Evolutionary conservation across 306 rosid genomes (phyloP), one percentile per base, ranked within the genome.

Genomic region (Alnus rubra): DNA sequence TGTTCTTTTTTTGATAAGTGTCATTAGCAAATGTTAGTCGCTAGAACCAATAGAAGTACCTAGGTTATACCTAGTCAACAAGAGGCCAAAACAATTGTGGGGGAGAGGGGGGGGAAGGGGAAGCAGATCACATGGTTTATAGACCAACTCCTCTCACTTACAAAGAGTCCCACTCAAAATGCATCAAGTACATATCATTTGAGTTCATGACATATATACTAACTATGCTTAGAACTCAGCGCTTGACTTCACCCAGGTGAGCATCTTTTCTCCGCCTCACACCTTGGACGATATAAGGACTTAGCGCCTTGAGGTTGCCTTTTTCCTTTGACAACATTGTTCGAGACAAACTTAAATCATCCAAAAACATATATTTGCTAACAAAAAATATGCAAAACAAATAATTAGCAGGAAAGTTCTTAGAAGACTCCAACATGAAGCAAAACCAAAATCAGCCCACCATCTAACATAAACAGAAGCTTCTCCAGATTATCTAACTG

Each of bases 391-490:
- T 31, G 18, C n/a, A 10, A 31, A 33, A 14, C 5, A 63, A 33
- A 12, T 30, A 30, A 33, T 15, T 14, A 13, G 16, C 65, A 28
- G 65, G 12, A 44, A 67, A 8, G 14, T 37, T 67, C 39, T 37
- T 42, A 39, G n/a, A 67, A 67, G 72, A 67, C 49, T 67, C 72
- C 30, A 7, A 67, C 72, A 39, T 67, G 13, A 18, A 67, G 72
- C 31, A 42, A 39, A 42, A 67, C 28, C 50, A 67, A 39, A 67
- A 67, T 39, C 30, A 16, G 3, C 3, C 33, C 19, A 14, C 45
- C 1, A 3, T 23, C 47, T 14, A 16, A 35, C n/a, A 9, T 7
- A 13, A 33, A 67, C 72, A 16, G 31, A 67, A 4, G 51, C 31
- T 67, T 42, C 30, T 42, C n/a, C 51, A 42, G 51, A 67, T 16